phyloP scores from a whole-genome alignment of 805 yeast species.

The Wickerhamomyces chambardii region DNA sequence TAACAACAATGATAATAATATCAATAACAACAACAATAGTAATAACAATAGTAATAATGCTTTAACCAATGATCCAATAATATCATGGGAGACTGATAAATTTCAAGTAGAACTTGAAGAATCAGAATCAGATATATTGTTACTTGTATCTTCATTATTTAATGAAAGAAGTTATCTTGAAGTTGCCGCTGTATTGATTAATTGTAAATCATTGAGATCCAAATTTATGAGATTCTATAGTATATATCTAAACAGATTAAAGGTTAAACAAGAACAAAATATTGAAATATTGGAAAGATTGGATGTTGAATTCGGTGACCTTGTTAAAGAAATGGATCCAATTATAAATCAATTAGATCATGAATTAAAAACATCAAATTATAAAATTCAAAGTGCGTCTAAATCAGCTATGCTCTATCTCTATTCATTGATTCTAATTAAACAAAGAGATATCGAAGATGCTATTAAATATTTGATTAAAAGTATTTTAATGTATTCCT shows the following conservation, averaged over 20 bases:
- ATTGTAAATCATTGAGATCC: conserved; percentile 41
- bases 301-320: conserved; percentile 15
- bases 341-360: conserved; percentile 7
- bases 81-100: not conserved
- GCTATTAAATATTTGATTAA: conserved; percentile 57
- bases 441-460: conserved; percentile 45
- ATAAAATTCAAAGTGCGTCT: conserved; percentile 5
- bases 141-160: conserved; percentile 66
- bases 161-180: conserved; percentile 77
- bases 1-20: conserved; percentile 5
- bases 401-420: conserved; percentile 66
- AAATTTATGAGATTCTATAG: conserved; percentile 63
- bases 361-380: conserved; percentile 22
- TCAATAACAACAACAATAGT: too few species aligned
- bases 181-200: conserved; percentile 49
- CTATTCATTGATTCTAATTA: conserved; percentile 57
- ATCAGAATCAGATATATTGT: conserved; percentile 33
- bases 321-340: conserved; percentile 31
- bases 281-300: conserved; percentile 47
- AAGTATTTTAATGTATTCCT: conserved; percentile 64
- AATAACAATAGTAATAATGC: too few species aligned
- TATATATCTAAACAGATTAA: conserved; percentile 69
- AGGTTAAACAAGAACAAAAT: conserved; percentile 56
- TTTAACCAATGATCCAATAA: conserved; percentile 1
- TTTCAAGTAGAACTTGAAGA: conserved; percentile 3